Evolutionary conservation across 768 basidiomycete species (phyloP).

Genomic region (Scleroderma citrinum): DNA sequence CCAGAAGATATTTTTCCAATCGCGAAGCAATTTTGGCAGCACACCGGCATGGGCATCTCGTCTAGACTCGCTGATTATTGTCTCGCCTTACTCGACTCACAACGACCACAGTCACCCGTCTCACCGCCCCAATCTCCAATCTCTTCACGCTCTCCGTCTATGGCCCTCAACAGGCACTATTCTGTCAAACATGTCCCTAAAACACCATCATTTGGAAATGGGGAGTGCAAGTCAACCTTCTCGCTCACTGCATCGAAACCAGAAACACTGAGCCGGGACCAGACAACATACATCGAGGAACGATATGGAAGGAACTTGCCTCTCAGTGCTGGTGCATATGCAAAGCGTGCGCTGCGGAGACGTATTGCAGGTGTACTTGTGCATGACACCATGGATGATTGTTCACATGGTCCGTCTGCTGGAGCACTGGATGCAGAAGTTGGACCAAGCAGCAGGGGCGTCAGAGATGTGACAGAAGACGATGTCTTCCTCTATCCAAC

Average conservation of each 20-base stretch:
- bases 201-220: constrained; percentile 6
- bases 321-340: constrained; percentile 59
- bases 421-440: constrained; percentile 42
- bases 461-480: constrained; percentile 64
- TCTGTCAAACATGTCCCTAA: constrained; percentile 24
- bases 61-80: constrained; percentile 83
- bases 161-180: constrained; percentile 54
- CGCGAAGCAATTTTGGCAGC: constrained; percentile 96
- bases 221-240: constrained; percentile 3
- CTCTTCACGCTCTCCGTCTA: constrained; percentile 32
- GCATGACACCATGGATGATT: constrained; percentile 40
- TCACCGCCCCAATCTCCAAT: constrained; percentile 20
- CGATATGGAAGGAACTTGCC: constrained; percentile 92
- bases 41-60: constrained; percentile 85
- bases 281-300: constrained; percentile 80
- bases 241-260: constrained; percentile 3
- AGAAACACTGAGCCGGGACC: constrained; percentile 57
- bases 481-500: constrained; percentile 86
- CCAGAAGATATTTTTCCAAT: constrained; percentile 50
- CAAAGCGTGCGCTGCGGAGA: constrained; percentile 82
- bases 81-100: constrained; percentile 53
- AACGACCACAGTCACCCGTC: constrained; percentile 16
- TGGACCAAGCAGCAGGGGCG: constrained; percentile 65
- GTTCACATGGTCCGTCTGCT: constrained; percentile 33
- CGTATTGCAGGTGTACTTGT: constrained; percentile 84